Percentiles rank a stretch among this genome's conserved stretches.
Evolutionary conservation across 2,329 filamentous ascomycete genomes (phyloP).

Genomic region (Microsporum audouinii): DNA sequence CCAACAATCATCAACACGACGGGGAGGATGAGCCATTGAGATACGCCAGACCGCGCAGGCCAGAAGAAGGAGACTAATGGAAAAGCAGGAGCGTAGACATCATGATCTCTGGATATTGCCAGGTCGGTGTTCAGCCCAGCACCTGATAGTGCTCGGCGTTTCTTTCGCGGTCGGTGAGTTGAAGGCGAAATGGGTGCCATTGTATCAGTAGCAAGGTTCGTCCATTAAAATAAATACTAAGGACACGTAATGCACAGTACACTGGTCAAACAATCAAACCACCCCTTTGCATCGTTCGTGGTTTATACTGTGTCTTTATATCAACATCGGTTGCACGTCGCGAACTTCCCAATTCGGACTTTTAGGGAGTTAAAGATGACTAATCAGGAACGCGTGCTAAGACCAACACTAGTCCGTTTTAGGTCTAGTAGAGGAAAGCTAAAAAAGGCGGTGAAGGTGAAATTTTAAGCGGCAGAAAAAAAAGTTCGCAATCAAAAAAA

Average conservation of each 20-base stretch:
- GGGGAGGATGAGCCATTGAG: conserved; percentile 86
- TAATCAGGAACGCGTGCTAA: neutral
- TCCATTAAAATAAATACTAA: neutral
- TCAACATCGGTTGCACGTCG: neutral
- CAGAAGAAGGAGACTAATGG: conserved; percentile 89
- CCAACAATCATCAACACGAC: conserved; percentile 81
- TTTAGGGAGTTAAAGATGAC: neutral
- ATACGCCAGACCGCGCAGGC: conserved; percentile 69
- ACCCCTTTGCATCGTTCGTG: neutral
- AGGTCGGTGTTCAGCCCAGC: conserved; percentile 33
- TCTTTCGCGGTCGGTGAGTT: conserved; percentile 36
- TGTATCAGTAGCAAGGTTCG: neutral
- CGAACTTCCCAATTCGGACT: neutral
- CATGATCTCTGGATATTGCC: conserved; percentile 20
- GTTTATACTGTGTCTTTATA: neutral
- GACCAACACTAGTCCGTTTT: neutral
- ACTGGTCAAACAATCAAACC: neutral
- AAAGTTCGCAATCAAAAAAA: conserved; percentile 17
- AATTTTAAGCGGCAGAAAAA: conserved; percentile 3
- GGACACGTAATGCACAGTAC: neutral
- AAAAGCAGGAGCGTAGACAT: conserved; percentile 56
- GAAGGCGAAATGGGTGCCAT: conserved; percentile 16
- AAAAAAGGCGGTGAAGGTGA: conserved; percentile 21
- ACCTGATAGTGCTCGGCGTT: conserved; percentile 27
- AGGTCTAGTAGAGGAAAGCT: neutral